These are phyloP conservation scores for Paramecium octaurelia DNA, from an alignment of 73 alveolate genomes.

Conservation along the genomic window DNA sequence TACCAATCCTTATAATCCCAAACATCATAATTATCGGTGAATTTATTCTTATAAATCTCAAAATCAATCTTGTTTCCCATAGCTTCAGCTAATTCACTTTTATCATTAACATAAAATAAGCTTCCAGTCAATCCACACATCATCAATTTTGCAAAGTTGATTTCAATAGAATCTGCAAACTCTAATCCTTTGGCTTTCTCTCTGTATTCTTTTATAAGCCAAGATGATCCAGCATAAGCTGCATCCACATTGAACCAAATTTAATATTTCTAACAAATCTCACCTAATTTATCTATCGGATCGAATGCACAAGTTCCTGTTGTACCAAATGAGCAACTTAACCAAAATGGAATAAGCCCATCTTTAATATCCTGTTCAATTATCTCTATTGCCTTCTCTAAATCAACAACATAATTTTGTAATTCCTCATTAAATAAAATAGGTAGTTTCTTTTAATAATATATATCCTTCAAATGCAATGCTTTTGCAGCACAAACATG, in stretches of 20 bases:
- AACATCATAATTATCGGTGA: constrained; percentile 14
- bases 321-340: constrained; percentile 42
- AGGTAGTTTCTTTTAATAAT: constrained; percentile 34
- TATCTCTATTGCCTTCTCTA: neutral
- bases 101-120: constrained; percentile 46
- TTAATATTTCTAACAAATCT: constrained; percentile 33
- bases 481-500: constrained; percentile 51
- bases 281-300: constrained; percentile 36
- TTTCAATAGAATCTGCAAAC: constrained; percentile 45
- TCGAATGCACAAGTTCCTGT: constrained; percentile 61
- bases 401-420: constrained; percentile 29
- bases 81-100: constrained; percentile 39
- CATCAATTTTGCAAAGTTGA: constrained; percentile 53
- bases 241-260: constrained; percentile 63
- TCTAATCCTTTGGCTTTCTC: constrained; percentile 10
- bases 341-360: constrained; percentile 55
- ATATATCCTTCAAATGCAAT: constrained; percentile 44
- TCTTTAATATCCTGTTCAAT: constrained; percentile 48
- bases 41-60: constrained; percentile 36
- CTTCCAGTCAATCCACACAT: constrained; percentile 56
- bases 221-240: constrained; percentile 62
- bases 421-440: neutral
- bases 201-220: constrained; percentile 60
- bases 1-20: constrained; percentile 63
- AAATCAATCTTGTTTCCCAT: constrained; percentile 37